Base-by-base conservation (phyloP, 2,329 filamentous ascomycete genomes). In the Talaromyces amestolkiae region DNA sequence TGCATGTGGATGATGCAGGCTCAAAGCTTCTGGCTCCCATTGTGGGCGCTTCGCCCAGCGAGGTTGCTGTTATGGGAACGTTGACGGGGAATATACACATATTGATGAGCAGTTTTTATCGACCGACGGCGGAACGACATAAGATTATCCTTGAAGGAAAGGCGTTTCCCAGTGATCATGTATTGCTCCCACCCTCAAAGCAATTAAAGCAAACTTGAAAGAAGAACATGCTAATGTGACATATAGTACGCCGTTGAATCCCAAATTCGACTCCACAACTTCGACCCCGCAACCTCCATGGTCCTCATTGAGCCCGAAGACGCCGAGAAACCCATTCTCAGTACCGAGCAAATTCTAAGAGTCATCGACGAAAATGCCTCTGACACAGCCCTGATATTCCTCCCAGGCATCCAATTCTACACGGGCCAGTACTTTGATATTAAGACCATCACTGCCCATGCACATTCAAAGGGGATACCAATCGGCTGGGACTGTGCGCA, bases 401-500 rank as follows among this genome's bases (percentile, higher is more conserved):
- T 97, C 0, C 92, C 93, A 0, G 93, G 91, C 10, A 90, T 97
- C 49, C 93, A 97, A 75, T 97, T 93, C 81, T 97, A 96, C 79
- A 95, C 90, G 0, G 93, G 93, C 63, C 93, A 97, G 76, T 86
- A 91, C 65, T 91, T 97, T 70, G 92, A 97, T 76, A 93, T 97
- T 3, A 79, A 86, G 51, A 83, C 80, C 51, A 97, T 97, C 76
- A 97, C 93, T 0, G 84, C 84, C 1, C 85, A 93, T 78, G 93
- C 93, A 0, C 89, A 89, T 69, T 82, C 82, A 0, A 86, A 86
- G 69, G 90, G 88, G 60, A 87, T 96, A 51, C 77, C 87, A 1
- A 87, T 95, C 4, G 92, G 92, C 31, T 97, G 92, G 92, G 93
- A 96, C 74, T 87, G 95, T 31, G 93, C 93, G 0, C 92, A 96